Base-by-base conservation (phyloP, 352 stramenopile genomes). In the Pythium graminicola region DNA sequence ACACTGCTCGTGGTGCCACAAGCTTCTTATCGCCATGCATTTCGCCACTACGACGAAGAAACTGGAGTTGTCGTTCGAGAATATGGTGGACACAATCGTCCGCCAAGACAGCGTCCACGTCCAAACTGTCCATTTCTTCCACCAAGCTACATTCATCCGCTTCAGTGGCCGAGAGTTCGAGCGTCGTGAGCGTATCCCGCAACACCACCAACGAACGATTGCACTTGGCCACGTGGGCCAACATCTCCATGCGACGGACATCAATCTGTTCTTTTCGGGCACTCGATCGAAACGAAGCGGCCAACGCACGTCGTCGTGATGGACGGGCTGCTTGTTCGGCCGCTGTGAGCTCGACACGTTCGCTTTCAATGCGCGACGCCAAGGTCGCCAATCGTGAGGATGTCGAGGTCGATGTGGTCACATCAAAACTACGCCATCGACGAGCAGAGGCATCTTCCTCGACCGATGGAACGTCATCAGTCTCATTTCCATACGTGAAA, bases 211-310 rank as follows among this genome's bases (percentile, higher is more conserved):
- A 58, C 43, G 76, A 86, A 0, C 78, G 78, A 53, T 81, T 79
- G 52, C 66, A 55, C 29, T 70, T 73, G 28, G 78, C 76, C 19
- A 85, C 70, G 24, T 83, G 71, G n/a, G 78, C 78, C 26, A 85
- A 70, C 2, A 89, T 62, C 49, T 86, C 73, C 72, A 89, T 85
- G 54, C 81, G 78, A 16, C 84, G 61, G 29, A 89, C 50, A 46
- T 69, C 59, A 9, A 89, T 65, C 42, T 82, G 75, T 28, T 86
- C 67, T 33, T 76, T 72, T 28, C 62, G 69, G 8, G 65, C 65
- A n/a, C 71, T 73, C 46, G 84, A 73, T 43, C 71, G 57, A 28
- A 89, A 62, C n/a, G 69, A 35, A 81, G 63, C 42, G 79, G 67
- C 16, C 72, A 66, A 6, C 73, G 71, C n/a, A 22, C 56, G 56